Evolutionary conservation across 108 stramenopile species (phyloP).

Genomic region (Nitzschia putrida): DNA sequence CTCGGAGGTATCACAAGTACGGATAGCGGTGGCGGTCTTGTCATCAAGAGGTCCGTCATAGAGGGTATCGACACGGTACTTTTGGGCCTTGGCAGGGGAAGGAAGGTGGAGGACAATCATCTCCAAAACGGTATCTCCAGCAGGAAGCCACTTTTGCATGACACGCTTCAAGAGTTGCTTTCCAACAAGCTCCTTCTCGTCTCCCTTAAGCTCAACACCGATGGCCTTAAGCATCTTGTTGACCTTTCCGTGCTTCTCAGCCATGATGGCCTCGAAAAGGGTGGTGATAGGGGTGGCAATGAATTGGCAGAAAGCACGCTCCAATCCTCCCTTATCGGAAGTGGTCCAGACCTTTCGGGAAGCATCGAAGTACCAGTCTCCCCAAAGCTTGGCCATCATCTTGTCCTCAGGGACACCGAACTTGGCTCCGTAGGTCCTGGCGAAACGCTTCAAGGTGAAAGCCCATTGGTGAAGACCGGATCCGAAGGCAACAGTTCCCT

Average conservation of each 20-base stretch:
- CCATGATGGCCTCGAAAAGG: conserved; percentile 98
- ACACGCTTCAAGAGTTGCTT: conserved; percentile 99
- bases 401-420: conserved; percentile 96
- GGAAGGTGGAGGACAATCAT: conserved; percentile 99
- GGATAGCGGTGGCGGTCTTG: conserved; percentile 94
- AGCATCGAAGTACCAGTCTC: conserved; percentile 96
- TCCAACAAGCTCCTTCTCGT: conserved; percentile 94
- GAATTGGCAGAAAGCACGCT: conserved; percentile 99
- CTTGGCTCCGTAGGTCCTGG: conserved; percentile 97
- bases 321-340: conserved; percentile 87
- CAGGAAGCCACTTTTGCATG: conserved; percentile 99
- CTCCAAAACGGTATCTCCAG: conserved; percentile 98
- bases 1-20: conserved; percentile 95
- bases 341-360: conserved; percentile 94
- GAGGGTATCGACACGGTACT: conserved; percentile 97
- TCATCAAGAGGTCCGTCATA: conserved; percentile 99
- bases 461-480: conserved; percentile 99
- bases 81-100: conserved; percentile 94
- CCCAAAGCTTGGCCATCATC: conserved; percentile 99
- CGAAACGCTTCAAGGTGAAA: conserved; percentile 99
- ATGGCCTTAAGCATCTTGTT: conserved; percentile 99
- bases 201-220: conserved; percentile 94
- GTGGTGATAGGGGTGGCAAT: conserved; percentile 98
- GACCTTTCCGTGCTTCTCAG: conserved; percentile 97
- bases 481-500: conserved; percentile 99